Percentiles rank a stretch among this genome's conserved stretches.
Conservation (phyloP, 148 eudicot species). For the Fallopia convolvulus region DNA sequence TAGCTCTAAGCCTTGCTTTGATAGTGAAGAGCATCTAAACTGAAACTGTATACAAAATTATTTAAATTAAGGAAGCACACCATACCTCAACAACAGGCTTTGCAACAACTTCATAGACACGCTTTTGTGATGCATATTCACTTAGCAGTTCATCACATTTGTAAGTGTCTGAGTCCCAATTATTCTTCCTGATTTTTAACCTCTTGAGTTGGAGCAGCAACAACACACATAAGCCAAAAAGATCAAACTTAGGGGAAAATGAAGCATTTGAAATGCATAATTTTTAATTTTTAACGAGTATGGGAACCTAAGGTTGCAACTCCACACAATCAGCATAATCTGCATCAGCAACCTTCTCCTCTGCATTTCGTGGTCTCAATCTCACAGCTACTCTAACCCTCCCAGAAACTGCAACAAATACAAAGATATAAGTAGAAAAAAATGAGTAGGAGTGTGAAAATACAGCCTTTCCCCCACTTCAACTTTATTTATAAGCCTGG, state of each 20-base stretch:
- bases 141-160: slow-evolving; percentile 96
- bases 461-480: not conserved
- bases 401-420: slow-evolving; percentile 42
- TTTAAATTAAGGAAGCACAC: not conserved
- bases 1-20: not conserved
- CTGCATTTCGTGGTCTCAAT: slow-evolving; percentile 86
- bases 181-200: slow-evolving; percentile 92
- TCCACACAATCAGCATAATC: slow-evolving; percentile 98
- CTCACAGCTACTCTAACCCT: slow-evolving; percentile 95
- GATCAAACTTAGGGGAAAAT: not conserved
- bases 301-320: slow-evolving; percentile 77
- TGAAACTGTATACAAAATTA: not conserved
- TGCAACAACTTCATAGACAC: slow-evolving; percentile 98
- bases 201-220: slow-evolving; percentile 58
- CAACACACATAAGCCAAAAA: not conserved
- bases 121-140: slow-evolving; percentile 92
- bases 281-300: not conserved
- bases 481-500: not conserved
- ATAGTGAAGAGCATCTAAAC: not conserved
- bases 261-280: not conserved
- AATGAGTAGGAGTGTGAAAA: not conserved
- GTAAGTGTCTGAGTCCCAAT: slow-evolving; percentile 97
- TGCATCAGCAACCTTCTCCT: slow-evolving; percentile 87
- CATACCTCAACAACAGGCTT: slow-evolving; percentile 98
- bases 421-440: not conserved